These are phyloP conservation scores for Podochytrium sp. DNA, from an alignment of 192 early-diverging fungal species.

Conservation along the genomic window DNA sequence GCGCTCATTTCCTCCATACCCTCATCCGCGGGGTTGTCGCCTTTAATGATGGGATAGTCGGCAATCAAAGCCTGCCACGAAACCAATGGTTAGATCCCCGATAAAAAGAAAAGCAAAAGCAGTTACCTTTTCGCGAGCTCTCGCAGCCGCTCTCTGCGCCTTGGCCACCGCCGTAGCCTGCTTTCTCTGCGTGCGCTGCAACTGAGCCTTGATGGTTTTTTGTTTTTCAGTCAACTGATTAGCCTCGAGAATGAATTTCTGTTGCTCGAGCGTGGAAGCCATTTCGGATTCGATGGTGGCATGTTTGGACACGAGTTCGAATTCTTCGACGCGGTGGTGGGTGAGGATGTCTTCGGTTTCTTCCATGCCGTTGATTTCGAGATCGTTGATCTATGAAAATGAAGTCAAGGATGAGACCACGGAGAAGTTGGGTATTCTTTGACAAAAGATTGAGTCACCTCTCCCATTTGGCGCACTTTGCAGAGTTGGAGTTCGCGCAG, in stretches of 20 bases:
- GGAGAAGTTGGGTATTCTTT: not conserved
- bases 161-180: slow-evolving; percentile 20
- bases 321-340: slow-evolving; percentile 25
- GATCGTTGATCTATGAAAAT: slow-evolving; percentile 26
- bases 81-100: not conserved
- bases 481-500: slow-evolving; percentile 33
- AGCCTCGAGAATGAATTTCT: slow-evolving; percentile 14
- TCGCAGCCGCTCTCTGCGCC: slow-evolving; percentile 2
- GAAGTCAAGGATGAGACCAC: not conserved
- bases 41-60: slow-evolving; percentile 32
- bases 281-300: slow-evolving; percentile 5
- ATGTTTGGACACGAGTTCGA: slow-evolving; percentile 30
- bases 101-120: not conserved
- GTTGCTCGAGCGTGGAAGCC: slow-evolving; percentile 16
- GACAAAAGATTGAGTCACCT: slow-evolving; percentile 3
- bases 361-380: slow-evolving; percentile 32
- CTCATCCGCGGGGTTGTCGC: slow-evolving; percentile 3
- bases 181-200: slow-evolving; percentile 31
- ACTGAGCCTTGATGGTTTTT: slow-evolving; percentile 2
- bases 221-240: slow-evolving; percentile 28
- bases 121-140: slow-evolving; percentile 27
- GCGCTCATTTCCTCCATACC: not conserved
- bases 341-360: slow-evolving; percentile 27
- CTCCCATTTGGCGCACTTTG: slow-evolving; percentile 31
- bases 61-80: slow-evolving; percentile 12